Base-by-base conservation (phyloP, 2,329 filamentous ascomycete genomes). In the Nannizziopsis barbatae region DNA sequence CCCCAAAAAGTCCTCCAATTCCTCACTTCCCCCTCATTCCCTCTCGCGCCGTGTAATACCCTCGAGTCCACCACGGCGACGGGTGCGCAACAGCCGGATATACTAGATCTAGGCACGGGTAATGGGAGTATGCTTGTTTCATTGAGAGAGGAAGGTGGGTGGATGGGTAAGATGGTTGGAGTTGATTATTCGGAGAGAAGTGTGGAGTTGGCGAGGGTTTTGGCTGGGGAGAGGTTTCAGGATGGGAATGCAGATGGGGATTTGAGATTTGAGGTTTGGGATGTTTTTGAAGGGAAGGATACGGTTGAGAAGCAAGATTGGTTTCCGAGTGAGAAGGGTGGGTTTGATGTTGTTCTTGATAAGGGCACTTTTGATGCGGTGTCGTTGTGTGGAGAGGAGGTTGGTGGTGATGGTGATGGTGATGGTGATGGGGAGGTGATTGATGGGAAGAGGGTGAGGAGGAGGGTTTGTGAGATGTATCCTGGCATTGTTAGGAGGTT, bases 311-410 rank as follows among this genome's bases (percentile, higher is more conserved):
- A 27, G 2, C 42, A 65, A 12, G 50, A 59, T 12, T 71, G 68
- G 64, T 71, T 65, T 58, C 71, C 57, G 0, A 60, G 60, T 37
- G 58, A 65, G 30, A 57, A 57, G 0, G 63, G 65, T 0, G 84
- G 84, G 0, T 96, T 89, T 70, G 88, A 96, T 65, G 79, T 95
- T 0, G 83, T 95, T 0, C 76, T 95, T n/a, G 92, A 98, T 68
- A 98, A 98, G 69, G 92, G 92, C 39, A 98, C 92, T 0, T 98
- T 96, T 64, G 92, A 98, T 71, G 92, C 92, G 9, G 84, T 98
- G 31, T 88, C 81, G 43, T 71, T 96, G n/a, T 68, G 65, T 11
- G 65, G 58, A 8, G 65, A 68, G 51, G 59, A 54, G 7, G 47
- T 57, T 45, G 46, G 44, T 14, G 33, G 31, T 14, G n/a, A n/a